Base-by-base conservation (phyloP, 495 filamentous ascomycete species). In the Amorphotheca resinae region DNA sequence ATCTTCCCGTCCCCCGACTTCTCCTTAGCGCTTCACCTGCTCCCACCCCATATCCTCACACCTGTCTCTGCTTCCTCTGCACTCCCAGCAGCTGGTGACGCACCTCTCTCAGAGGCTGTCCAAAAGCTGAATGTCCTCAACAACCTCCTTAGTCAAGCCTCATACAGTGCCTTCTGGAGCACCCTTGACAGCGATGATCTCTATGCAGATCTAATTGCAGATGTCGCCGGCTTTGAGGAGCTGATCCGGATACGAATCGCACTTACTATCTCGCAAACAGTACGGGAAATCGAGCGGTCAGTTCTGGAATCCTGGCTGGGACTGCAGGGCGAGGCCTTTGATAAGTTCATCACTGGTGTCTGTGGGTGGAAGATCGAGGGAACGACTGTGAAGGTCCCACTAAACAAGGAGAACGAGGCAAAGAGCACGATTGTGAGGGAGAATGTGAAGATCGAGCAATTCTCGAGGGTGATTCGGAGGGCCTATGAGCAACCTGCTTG, bases 351-450 rank as follows among this genome's bases (percentile, higher is more conserved):
- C 33, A 64, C 63, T 37, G 84, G 85, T 53, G 82, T 88, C 32
- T 94, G 84, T 54, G 84, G 79, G 54, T 99, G 93, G 93, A 76
- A 74, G 52, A 69, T 95, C 22, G 70, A 64, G 33, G 71, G 67
- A 9, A 64, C 55, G 25, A 66, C 77, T 21, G 75, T 89, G 39
- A 77, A 76, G 61, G 73, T 89, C 25, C 91, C 93, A 36, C 68
- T 81, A 58, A 99, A 96, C 63, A 82, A 91, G 63, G 93, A 99
- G 72, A 99, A 99, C 63, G 88, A 96, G 76, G 93, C 86, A 22
- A 88, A 91, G 72, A 89, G 88, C 55, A 85, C 86, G 32, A 84
- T 95, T 53, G 87, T 94, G 58, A 77, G 89, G 62, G 93, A 99
- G 71, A 86, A 87, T 49, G 93, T 99, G 36, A 83, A 84, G 68